Percentiles rank a stretch among this genome's conserved stretches.
These are phyloP conservation scores for Candida buenavistaensis DNA, from an alignment of 1,139 yeast genomes.

Conservation along the genomic window DNA sequence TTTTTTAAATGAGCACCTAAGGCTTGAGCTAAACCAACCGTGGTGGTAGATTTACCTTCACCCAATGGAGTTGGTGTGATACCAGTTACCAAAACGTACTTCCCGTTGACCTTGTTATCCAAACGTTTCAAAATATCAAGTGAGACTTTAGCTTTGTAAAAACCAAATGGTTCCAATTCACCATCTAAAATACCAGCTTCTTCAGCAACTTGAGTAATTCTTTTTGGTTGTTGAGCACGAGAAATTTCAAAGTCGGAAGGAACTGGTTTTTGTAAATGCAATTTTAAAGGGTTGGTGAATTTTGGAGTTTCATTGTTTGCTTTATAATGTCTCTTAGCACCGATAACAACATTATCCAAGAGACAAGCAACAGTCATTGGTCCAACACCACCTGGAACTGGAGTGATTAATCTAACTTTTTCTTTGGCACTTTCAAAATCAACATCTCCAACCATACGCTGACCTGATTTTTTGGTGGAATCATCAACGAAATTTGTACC, in stretches of 20 bases:
- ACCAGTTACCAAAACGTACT: constrained; percentile 92
- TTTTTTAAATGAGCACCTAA: constrained; percentile 88
- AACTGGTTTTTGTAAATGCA: constrained; percentile 73
- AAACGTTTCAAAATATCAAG: constrained; percentile 74
- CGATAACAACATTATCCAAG: constrained; percentile 78
- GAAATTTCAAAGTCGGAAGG: constrained; percentile 95
- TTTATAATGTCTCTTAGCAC: constrained; percentile 63
- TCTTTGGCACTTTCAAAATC: constrained; percentile 68
- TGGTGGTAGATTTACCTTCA: constrained; percentile 97
- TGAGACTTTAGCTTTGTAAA: constrained; percentile 88
- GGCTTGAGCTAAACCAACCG: constrained; percentile 95
- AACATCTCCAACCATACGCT: constrained; percentile 90
- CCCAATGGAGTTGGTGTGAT: constrained; percentile 98
- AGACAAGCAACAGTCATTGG: constrained; percentile 99
- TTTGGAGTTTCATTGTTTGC: constrained; percentile 49
- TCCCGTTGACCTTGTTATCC: constrained; percentile 70
- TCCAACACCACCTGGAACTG: constrained; percentile 99
- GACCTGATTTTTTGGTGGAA: constrained; percentile 74
- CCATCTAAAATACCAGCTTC: constrained; percentile 82
- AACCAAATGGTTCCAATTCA: constrained; percentile 90
- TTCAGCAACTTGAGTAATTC: constrained; percentile 73
- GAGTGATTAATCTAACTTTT: constrained; percentile 78
- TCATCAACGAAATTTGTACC: constrained; percentile 92
- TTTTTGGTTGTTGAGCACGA: constrained; percentile 84
- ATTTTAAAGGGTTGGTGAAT: constrained; percentile 61